A percentile compares a stretch with the other conserved stretches of the same genome.
phyloP scores from a whole-genome alignment of 805 yeast genomes.

The Saturnispora galanensis region DNA sequence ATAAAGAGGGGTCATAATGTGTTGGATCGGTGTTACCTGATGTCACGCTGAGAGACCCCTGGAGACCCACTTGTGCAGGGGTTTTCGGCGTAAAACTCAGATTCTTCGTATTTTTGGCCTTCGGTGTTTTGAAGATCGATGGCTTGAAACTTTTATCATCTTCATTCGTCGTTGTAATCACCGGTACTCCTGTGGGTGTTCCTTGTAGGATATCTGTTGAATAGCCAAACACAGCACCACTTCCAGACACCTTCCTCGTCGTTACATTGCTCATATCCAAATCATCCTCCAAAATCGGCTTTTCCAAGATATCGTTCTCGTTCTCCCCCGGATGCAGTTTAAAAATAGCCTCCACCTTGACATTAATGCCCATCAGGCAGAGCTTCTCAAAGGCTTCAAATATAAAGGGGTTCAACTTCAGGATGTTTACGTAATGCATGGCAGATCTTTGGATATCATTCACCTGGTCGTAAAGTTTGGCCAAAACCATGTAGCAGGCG shows the following conservation, averaged over 20 bases:
- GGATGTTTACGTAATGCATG: constrained; percentile 55
- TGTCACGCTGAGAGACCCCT: not conserved
- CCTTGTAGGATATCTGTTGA: not conserved
- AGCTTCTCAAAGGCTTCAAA: constrained; percentile 82
- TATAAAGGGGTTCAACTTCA: constrained; percentile 65
- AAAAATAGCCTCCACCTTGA: constrained; percentile 49
- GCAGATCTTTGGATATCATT: constrained; percentile 61
- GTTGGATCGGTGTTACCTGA: not conserved
- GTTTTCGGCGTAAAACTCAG: constrained; percentile 6
- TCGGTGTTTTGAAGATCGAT: constrained; percentile 15
- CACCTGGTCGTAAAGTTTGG: constrained; percentile 48
- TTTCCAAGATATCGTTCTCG: constrained; percentile 7
- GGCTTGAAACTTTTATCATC: not conserved
- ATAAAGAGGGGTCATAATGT: constrained; percentile 2
- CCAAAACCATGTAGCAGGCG: constrained; percentile 57
- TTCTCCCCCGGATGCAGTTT: constrained; percentile 19
- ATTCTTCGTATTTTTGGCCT: constrained; percentile 14
- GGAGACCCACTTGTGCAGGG: constrained; percentile 4
- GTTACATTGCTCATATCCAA: constrained; percentile 26
- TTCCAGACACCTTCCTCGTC: constrained; percentile 7
- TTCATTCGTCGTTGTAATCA: not conserved
- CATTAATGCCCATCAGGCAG: constrained; percentile 59
- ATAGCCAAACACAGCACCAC: constrained; percentile 7
- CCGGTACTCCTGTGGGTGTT: not conserved
- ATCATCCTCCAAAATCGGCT: constrained; percentile 19